These are phyloP conservation scores for Fusarium piperis DNA, from an alignment of 2,329 filamentous ascomycete species.

Conservation along the genomic window DNA sequence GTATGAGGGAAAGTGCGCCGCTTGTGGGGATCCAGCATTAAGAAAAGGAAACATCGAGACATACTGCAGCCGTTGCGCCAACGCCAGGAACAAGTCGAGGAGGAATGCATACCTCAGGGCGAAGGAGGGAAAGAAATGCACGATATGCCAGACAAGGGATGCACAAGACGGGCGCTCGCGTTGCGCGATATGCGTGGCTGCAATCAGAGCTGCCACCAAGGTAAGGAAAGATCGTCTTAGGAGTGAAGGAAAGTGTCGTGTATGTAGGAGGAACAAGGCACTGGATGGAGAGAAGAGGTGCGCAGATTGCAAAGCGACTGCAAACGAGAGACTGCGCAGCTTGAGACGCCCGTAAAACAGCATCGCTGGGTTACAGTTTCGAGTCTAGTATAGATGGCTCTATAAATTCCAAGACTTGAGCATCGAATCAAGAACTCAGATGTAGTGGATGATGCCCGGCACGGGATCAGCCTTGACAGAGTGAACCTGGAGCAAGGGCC, in stretches of 20 bases:
- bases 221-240: background rate
- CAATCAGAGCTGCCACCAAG: background rate
- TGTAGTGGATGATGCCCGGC: background rate
- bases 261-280: background rate
- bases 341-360: too few relatives aligned
- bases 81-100: too few relatives aligned
- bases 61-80: too few relatives aligned
- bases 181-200: background rate
- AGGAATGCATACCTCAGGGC: background rate
- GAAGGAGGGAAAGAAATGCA: background rate
- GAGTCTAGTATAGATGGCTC: background rate
- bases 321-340: too few relatives aligned
- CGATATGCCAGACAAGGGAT: background rate
- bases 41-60: background rate
- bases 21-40: fast-evolving
- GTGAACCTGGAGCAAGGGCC: background rate
- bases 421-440: background rate
- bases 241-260: background rate
- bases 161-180: background rate
- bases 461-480: background rate
- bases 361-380: too few relatives aligned
- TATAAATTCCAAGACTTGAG: background rate
- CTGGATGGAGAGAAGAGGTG: background rate
- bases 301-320: background rate
- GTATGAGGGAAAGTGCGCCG: background rate